phyloP scores from a whole-genome alignment of 2,329 filamentous ascomycete species.

The Hysterium pulicare region DNA sequence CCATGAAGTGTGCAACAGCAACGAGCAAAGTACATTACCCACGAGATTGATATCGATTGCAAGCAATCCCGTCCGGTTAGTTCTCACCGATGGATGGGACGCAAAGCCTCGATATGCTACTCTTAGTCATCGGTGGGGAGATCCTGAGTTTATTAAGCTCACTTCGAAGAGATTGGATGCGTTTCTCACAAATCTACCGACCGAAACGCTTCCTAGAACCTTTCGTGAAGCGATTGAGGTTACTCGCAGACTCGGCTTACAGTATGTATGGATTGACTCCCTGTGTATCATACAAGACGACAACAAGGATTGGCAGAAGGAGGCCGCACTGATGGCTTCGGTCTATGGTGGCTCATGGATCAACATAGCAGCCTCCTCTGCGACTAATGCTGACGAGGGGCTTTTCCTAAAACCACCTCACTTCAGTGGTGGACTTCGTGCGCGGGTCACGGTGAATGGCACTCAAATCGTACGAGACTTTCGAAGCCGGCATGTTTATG shows the following conservation, averaged over 20 bases:
- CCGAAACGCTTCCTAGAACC: background rate
- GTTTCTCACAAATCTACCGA: background rate
- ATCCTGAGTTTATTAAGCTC: background rate
- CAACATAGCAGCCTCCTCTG: slow-evolving; percentile 3
- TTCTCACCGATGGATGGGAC: background rate
- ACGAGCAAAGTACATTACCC: background rate
- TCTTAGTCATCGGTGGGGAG: background rate
- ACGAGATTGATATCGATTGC: slow-evolving; percentile 1
- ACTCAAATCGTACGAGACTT: background rate
- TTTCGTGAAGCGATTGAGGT: background rate
- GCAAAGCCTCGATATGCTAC: background rate
- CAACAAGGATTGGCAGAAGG: slow-evolving; percentile 2
- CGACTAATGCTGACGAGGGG: background rate
- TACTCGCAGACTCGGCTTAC: background rate
- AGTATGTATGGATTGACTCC: background rate
- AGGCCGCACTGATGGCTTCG: slow-evolving; percentile 3
- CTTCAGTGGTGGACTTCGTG: background rate
- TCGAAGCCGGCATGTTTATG: background rate
- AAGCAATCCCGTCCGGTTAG: background rate
- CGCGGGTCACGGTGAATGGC: background rate
- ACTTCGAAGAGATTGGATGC: background rate
- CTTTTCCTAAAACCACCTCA: slow-evolving; percentile 1
- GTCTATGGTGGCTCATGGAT: slow-evolving; percentile 5
- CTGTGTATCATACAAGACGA: background rate
- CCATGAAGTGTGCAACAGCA: background rate